Evolutionary conservation across 305 asterid species (phyloP), one percentile per base, ranked within the genome.

Genomic region (Rubia peregrina): DNA sequence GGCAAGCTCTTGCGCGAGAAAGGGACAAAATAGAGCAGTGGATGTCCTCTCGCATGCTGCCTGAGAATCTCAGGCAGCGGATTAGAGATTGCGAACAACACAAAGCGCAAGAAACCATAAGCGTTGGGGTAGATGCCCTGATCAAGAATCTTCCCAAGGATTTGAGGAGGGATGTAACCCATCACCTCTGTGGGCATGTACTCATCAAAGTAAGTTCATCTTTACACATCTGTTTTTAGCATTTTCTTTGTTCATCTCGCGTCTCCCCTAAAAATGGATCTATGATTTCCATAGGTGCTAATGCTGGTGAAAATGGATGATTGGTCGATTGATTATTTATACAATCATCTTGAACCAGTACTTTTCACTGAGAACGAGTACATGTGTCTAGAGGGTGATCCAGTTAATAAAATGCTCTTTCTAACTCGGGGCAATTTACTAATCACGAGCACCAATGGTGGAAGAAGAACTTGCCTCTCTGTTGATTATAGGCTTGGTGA

Each of bases 41-140:
- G 88, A 84, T 84, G 88, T 82, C 88, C n/a, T 85, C 82, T 55
- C 86, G 84, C 5, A 70, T 82, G 84, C 85, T 85, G 59, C 89
- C 89, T 33, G 80, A 83, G 69, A 44, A 82, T 38, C 72, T 89
- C 49, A 77, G 82, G 73, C 80, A 24, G 40, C 84, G 92, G 38
- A 81, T 89, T 53, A 83, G 92, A 68, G 78, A 87, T 46, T 82
- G 84, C 41, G 87, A 85, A 63, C 89, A 85, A 44, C 81, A 89
- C 72, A 87, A 75, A 66, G 84, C 89, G 96, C 91, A 82, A 71
- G 84, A 82, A 74, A 89, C 83, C 67, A 80, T 89, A 78, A 90
- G 96, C 0, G 87, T 86, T 12, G 80, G 85, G n/a, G 92, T 83
- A 75, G 84, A 89, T 21, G 57, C 82, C 59, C 81, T 87, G 65